Evolutionary conservation across 805 yeast genomes (phyloP).

Genomic region (Starmerella scarabaei): DNA sequence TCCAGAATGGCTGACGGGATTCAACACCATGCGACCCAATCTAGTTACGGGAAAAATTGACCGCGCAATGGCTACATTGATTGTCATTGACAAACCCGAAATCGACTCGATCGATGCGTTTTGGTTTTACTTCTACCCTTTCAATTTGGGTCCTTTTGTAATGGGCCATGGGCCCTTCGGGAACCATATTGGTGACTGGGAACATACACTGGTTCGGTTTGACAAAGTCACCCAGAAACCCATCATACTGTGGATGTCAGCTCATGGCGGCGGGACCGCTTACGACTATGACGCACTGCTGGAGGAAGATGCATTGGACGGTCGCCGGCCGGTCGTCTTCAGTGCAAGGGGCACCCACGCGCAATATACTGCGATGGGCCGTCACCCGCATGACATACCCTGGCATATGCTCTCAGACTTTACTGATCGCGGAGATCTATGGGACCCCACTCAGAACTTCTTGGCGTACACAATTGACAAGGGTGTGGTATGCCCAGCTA

Average conservation of each 20-base stretch:
- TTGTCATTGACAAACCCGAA: constrained; percentile 84
- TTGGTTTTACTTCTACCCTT: constrained; percentile 93
- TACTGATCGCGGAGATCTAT: constrained; percentile 86
- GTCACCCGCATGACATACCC: constrained; percentile 90
- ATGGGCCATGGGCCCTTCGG: constrained; percentile 98
- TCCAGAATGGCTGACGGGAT: constrained; percentile 69
- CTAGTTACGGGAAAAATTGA: constrained; percentile 55
- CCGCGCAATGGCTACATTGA: constrained; percentile 66
- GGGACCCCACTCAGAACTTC: constrained; percentile 83
- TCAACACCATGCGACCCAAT: constrained; percentile 45
- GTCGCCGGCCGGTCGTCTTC: constrained; percentile 59
- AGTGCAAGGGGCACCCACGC: constrained; percentile 96
- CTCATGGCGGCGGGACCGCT: constrained; percentile 96
- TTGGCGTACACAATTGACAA: constrained; percentile 64
- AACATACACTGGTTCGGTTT: constrained; percentile 78
- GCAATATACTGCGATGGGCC: constrained; percentile 90
- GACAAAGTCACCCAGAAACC: constrained; percentile 54
- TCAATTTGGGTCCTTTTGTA: constrained; percentile 89
- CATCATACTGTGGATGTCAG: constrained; percentile 84
- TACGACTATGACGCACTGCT: constrained; percentile 67
- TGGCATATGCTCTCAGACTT: constrained; percentile 82
- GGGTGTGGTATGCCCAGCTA: constrained; percentile 38
- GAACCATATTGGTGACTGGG: constrained; percentile 97
- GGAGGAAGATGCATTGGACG: constrained; percentile 19
- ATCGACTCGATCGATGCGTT: constrained; percentile 69